Base-by-base conservation (phyloP, 129 eudicot species). In the Pseudognaphalium luteoalbum region DNA sequence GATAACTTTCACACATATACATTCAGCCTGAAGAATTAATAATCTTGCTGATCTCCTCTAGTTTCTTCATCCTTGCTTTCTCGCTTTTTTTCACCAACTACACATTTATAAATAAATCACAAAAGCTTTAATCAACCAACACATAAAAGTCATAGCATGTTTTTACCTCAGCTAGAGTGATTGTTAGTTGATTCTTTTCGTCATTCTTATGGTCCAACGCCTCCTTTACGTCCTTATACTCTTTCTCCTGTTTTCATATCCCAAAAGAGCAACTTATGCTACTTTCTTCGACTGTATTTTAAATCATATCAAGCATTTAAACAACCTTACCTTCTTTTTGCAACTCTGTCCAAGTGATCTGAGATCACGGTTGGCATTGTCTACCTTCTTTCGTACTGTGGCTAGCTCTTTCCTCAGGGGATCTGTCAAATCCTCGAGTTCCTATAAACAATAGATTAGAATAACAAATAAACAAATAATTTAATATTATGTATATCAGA, bases 1-100 rank as follows among this genome's bases (percentile, higher is more conserved):
- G 30, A 60, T 5, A 47, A 33, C 44, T 29, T 44, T 58, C n/a
- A 59, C 70, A 74, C 16, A 29, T 33, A 61, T 20, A 61, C 16
- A 33, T 56, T 78, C 72, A 83, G 54, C 64, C 30, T 35, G 41
- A 78, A 69, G 76, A 60, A 71, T 79, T 76, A 20, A 88, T 41
- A 70, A 85, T 85, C 85, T 87, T 85, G 88, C 78, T 79, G 66
- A 89, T 91, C 74, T 89, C 91, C 66, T 87, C 89, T 64, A 89
- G 82, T 68, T 89, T 89, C 83, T 66, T 82, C 88, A 89, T 84
- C 85, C 95, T 89, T 73, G 82, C 54, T 19, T 74, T 83, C 84
- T 89, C 96, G 66, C 96, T 85, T 83, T 87, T 82, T 19, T 81
- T 87, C 85, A 89, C 82, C 85, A 89, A n/a, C 96, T 89, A 76